Evolutionary conservation across 2,329 filamentous ascomycete genomes (phyloP), one percentile per base, ranked within the genome.

Genomic region (Aciculosporium take): DNA sequence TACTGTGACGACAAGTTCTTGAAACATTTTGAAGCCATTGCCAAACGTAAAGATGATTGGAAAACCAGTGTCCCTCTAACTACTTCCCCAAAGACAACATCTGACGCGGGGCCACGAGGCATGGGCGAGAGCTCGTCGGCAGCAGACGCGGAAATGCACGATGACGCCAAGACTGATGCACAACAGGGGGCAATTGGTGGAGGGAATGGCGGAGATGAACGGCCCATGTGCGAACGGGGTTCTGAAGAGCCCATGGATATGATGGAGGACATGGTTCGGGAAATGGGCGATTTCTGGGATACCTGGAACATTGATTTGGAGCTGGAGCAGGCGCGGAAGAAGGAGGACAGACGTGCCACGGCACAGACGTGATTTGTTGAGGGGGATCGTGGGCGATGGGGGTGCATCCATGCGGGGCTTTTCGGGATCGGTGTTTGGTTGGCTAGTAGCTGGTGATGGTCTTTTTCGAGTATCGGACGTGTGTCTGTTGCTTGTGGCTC

Each of bases 21-120:
- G 15, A 61, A 61, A n/a, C 69, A 73, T 48, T 74, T 74, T 46
- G 58, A 61, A 23, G 60, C 59, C 1, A 57, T 71, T 30, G 63
- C 59, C n/a, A 57, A 53, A 18, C 60, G 60, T 15, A 50, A 53
- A 39, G 56, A 54, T 31, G 48, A 49, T 53, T 51, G n/a, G 51
- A 53, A 37, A 56, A 53, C 10, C 2, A 27, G 24, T 12, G 49
- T 70, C 1, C 49, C 69, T 2, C 66, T 65, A 4, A 63, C 60
- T 15, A 58, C 55, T 10, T 69, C 65, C 5, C 67, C 71, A 45
- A 37, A 49, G 27, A 48, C 43, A 8, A 27, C 45, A n/a, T 41
- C 41, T 18, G 54, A 51, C 29, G 53, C 54, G n/a, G 42, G 45
- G n/a, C 44, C 47, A 9, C 43, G 47, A 24, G 51, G 48, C 9